A percentile compares a stretch with the other conserved stretches of the same genome.
Conservation (phyloP, 345 rosid species). For the Moricandia arvensis region DNA sequence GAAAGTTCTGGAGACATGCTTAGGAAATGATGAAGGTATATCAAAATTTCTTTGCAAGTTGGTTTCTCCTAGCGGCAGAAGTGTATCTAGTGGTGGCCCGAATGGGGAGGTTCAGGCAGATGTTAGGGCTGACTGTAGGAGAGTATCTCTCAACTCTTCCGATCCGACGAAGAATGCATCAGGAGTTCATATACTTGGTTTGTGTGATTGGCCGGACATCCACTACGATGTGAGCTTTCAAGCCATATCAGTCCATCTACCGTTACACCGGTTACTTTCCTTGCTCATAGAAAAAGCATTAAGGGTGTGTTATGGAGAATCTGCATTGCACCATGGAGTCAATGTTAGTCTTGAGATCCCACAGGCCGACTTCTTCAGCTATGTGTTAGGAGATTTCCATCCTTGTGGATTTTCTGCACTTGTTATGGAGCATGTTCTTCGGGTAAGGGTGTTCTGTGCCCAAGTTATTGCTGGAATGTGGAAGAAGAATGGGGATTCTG, state of each 20-base stretch:
- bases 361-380: slow-evolving; percentile 62
- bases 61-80: slow-evolving; percentile 40
- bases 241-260: slow-evolving; percentile 77
- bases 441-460: slow-evolving; percentile 85
- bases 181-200: slow-evolving; percentile 45
- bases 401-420: slow-evolving; percentile 81
- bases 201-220: slow-evolving; percentile 70
- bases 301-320: slow-evolving; percentile 61
- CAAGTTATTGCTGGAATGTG: slow-evolving; percentile 95
- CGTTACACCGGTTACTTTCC: slow-evolving; percentile 76
- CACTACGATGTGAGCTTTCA: slow-evolving; percentile 74
- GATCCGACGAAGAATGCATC: slow-evolving; percentile 41
- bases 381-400: slow-evolving; percentile 58
- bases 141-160: slow-evolving; percentile 29
- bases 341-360: slow-evolving; percentile 35
- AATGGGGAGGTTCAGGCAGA: slow-evolving; percentile 37
- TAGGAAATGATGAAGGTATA: slow-evolving; percentile 58
- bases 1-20: slow-evolving; percentile 63
- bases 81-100: slow-evolving; percentile 43
- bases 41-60: slow-evolving; percentile 38
- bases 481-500: slow-evolving; percentile 87
- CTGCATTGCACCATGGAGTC: slow-evolving; percentile 33
- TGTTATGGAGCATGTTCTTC: slow-evolving; percentile 89
- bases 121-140: slow-evolving; percentile 35
- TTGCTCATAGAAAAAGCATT: slow-evolving; percentile 71